Percentiles rank a stretch among this genome's conserved stretches.
Evolutionary conservation across 2,329 filamentous ascomycete species (phyloP).

Genomic region (Sporothrix humicola): DNA sequence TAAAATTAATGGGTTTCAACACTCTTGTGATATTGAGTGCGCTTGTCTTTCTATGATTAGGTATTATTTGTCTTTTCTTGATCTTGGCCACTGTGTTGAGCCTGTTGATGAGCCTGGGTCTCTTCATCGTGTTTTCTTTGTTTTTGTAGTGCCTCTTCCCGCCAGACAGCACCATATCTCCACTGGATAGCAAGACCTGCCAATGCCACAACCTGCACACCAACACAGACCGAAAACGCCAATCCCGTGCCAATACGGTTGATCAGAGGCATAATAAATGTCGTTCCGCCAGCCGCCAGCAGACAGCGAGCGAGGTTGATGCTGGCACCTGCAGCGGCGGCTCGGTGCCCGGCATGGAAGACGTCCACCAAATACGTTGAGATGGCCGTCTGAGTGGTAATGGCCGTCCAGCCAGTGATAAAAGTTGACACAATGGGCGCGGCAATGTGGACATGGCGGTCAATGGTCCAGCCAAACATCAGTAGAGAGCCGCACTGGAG

Average conservation of each 20-base stretch:
- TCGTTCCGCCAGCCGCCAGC: conserved; percentile 63
- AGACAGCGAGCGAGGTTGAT: conserved; percentile 69
- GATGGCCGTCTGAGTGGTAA: conserved; percentile 66
- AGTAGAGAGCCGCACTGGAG: conserved; percentile 55
- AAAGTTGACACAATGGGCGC: conserved; percentile 63
- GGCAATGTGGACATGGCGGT: conserved; percentile 52
- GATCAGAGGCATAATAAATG: conserved; percentile 65
- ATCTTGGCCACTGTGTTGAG: not conserved
- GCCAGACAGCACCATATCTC: conserved; percentile 57
- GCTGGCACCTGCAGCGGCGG: conserved; percentile 66
- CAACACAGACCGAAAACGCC: conserved; percentile 63
- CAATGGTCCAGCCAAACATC: conserved; percentile 61
- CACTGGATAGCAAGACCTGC: conserved; percentile 58
- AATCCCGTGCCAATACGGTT: conserved; percentile 62
- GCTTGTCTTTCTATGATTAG: no score
- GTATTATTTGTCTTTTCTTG: not conserved
- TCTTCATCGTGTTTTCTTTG: not conserved
- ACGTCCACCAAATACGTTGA: conserved; percentile 68
- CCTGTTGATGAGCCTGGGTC: not conserved
- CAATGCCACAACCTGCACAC: conserved; percentile 55
- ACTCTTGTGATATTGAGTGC: no score
- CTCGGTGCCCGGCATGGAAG: conserved; percentile 56
- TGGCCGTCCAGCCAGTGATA: conserved; percentile 62
- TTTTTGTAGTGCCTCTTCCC: conserved; percentile 35
- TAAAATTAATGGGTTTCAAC: no score